phyloP scores from a whole-genome alignment of 495 filamentous ascomycete genomes.

The Hypoxylon rickii region DNA sequence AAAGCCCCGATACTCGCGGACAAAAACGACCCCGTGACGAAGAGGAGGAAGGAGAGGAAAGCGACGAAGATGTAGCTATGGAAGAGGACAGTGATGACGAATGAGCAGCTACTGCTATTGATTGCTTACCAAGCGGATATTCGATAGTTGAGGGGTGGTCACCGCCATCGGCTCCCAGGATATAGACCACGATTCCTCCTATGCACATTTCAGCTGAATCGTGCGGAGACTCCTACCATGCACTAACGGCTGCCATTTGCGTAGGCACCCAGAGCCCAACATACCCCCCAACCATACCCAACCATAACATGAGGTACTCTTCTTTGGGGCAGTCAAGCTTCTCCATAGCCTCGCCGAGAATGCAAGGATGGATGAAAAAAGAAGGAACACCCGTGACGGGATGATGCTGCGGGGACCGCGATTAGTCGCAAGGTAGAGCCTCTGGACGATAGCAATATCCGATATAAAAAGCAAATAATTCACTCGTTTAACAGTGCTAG shows the following conservation, averaged over 20 bases:
- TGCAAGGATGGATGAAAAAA: conserved; percentile 86
- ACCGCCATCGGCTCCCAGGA: neutral
- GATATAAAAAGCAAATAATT: conserved; percentile 50
- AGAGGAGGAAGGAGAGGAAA: conserved; percentile 60
- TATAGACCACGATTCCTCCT: neutral
- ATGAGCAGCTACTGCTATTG: conserved; percentile 34
- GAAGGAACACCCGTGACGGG: conserved; percentile 72
- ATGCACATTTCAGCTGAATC: neutral
- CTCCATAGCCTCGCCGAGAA: conserved; percentile 77
- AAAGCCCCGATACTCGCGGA: conserved; percentile 49
- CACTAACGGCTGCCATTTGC: conserved; percentile 49
- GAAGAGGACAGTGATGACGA: conserved; percentile 58
- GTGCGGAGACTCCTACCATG: conserved; percentile 11
- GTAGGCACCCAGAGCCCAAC: conserved; percentile 74
- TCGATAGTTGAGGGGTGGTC: neutral
- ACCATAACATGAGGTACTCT: conserved; percentile 78
- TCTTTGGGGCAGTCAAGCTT: conserved; percentile 58
- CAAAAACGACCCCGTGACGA: conserved; percentile 75
- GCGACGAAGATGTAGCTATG: conserved; percentile 55
- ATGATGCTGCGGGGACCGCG: conserved; percentile 66
- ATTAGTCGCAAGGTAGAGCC: conserved; percentile 50
- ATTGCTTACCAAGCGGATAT: conserved; percentile 5
- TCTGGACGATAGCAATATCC: conserved; percentile 37
- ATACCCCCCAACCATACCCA: conserved; percentile 73
- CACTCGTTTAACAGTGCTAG: conserved; percentile 44